Conservation (phyloP, 371 early-diverging fungal genomes). For the Phascolomyces articulosus region DNA sequence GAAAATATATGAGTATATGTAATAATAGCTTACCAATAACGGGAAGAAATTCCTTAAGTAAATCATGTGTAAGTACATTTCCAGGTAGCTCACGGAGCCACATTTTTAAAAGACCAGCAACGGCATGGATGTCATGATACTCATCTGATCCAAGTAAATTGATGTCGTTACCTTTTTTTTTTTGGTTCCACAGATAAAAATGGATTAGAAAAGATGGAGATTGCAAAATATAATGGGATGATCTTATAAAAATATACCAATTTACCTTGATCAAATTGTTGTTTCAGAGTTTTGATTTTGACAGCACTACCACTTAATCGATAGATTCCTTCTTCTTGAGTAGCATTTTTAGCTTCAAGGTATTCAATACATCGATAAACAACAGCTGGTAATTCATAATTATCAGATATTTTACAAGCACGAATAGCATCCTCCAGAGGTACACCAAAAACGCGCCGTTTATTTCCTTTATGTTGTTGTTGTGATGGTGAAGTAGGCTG, state of each 20-base stretch:
- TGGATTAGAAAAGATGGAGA: no score
- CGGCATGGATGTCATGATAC: constrained; percentile 74
- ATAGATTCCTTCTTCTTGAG: constrained; percentile 85
- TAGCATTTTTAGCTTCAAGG: constrained; percentile 72
- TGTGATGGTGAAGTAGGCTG: not conserved
- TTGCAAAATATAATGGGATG: not conserved
- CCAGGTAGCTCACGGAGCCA: constrained; percentile 80
- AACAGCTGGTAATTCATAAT: constrained; percentile 67
- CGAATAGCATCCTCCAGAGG: constrained; percentile 32
- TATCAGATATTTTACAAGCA: constrained; percentile 23
- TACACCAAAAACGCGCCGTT: constrained; percentile 46
- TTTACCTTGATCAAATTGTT: constrained; percentile 61
- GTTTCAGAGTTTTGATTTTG: constrained; percentile 61
- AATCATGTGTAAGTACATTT: constrained; percentile 71
- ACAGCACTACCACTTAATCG: constrained; percentile 73
- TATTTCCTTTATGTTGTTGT: constrained; percentile 21
- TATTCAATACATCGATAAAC: constrained; percentile 87
- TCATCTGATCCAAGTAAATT: constrained; percentile 53
- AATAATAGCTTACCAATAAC: constrained; percentile 46
- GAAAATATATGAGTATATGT: not conserved
- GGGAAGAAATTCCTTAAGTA: constrained; percentile 63
- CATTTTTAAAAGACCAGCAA: constrained; percentile 81
- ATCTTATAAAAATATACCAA: no score
- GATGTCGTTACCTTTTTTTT: constrained; percentile 55
- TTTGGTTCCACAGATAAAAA: not conserved